These are phyloP conservation scores for Castanea sativa DNA, from an alignment of 306 rosid species.

Conservation along the genomic window DNA sequence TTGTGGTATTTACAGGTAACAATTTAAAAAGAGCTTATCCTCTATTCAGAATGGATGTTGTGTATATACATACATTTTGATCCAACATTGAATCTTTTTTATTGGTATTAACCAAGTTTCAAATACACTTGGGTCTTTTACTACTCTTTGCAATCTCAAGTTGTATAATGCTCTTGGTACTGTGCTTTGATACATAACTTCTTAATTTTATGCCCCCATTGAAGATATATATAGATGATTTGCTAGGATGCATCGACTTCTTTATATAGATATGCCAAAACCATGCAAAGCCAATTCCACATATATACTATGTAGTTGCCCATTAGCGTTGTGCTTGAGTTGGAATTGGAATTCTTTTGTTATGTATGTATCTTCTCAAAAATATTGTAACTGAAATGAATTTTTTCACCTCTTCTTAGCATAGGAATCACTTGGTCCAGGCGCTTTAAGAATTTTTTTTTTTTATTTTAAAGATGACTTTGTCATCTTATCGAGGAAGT, in stretches of 20 bases:
- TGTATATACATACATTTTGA: not conserved
- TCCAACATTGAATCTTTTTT: not conserved
- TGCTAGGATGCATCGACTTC: not conserved
- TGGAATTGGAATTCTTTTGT: not conserved
- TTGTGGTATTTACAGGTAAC: conserved; percentile 56
- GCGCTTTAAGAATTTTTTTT: not conserved
- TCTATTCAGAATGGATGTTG: not conserved
- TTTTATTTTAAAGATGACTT: not conserved
- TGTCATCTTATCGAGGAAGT: not conserved
- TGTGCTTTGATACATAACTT: too few relatives aligned
- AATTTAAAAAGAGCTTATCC: not conserved
- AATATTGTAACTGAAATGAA: not conserved
- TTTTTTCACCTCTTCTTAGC: not conserved
- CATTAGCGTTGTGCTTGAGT: not conserved
- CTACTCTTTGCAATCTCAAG: not conserved
- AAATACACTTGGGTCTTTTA: too few relatives aligned
- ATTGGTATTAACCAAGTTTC: not conserved
- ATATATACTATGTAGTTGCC: not conserved
- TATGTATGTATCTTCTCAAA: not conserved
- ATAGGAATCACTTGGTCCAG: not conserved
- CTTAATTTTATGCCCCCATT: too few relatives aligned
- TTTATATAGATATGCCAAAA: not conserved
- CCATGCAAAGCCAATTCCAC: not conserved
- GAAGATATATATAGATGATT: too few relatives aligned
- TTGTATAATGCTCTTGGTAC: not conserved